phyloP scores from a whole-genome alignment of 345 rosid genomes.

The Populus pruinosa region DNA sequence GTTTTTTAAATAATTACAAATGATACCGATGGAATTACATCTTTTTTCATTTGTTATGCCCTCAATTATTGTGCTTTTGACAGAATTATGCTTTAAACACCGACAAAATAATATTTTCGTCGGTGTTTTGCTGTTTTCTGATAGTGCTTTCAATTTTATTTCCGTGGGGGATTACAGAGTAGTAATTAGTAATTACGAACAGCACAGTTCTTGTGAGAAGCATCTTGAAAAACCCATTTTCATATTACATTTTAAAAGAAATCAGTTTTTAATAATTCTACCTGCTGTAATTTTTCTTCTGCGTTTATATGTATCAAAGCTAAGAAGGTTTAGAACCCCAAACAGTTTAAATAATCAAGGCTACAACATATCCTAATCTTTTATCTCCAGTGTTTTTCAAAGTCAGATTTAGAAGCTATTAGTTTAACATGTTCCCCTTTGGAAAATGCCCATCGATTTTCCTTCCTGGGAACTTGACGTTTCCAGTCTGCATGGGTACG shows the following conservation, averaged over 20 bases:
- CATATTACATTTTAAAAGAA: too few relatives aligned
- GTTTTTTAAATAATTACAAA: too few relatives aligned
- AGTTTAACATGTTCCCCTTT: not conserved
- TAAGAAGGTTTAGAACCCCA: not conserved
- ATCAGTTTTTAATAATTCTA: not conserved
- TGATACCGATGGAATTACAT: too few relatives aligned
- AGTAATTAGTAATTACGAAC: too few relatives aligned
- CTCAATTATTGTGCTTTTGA: too few relatives aligned
- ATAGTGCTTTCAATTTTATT: too few relatives aligned
- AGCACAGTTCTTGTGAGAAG: not conserved
- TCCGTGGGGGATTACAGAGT: not conserved
- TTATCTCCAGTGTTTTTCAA: too few relatives aligned
- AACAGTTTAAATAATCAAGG: not conserved
- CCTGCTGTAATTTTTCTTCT: not conserved
- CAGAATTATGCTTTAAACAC: too few relatives aligned
- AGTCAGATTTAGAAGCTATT: not conserved
- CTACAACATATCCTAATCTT: too few relatives aligned
- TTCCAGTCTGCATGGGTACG: not conserved
- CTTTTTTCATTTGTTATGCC: too few relatives aligned
- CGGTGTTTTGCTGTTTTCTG: too few relatives aligned
- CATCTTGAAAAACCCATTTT: not conserved
- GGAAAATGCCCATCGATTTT: not conserved
- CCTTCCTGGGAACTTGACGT: not conserved
- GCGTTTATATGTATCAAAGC: not conserved
- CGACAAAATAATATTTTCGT: too few relatives aligned